Evolutionary conservation across 768 basidiomycete genomes (phyloP).

Genomic region (Amanita pallidorosea): DNA sequence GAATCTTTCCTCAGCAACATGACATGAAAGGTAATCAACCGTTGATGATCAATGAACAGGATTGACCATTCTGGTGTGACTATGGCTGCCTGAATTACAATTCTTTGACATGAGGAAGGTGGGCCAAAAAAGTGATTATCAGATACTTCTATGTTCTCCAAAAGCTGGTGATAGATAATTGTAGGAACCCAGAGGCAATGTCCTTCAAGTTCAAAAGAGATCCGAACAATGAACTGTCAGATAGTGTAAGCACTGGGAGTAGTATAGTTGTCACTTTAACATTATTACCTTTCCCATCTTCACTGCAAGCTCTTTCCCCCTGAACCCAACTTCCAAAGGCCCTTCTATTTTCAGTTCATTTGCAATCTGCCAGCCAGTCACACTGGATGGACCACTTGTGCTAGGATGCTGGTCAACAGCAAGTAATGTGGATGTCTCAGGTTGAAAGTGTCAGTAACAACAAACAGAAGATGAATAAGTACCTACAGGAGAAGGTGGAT

Average conservation of each 20-base stretch:
- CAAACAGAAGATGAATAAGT: no score
- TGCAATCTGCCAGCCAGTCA: no score
- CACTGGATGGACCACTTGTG: no score
- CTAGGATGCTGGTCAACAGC: no score
- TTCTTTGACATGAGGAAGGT: not conserved
- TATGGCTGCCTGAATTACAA: not conserved
- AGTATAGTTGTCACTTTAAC: not conserved
- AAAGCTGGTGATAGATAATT: not conserved
- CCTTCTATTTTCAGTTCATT: no score
- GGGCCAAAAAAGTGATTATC: not conserved
- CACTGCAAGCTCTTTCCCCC: not conserved
- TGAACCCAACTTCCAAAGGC: not conserved
- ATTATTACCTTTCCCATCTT: not conserved
- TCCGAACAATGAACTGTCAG: not conserved
- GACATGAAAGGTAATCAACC: conserved; percentile 8
- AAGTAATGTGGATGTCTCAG: no score
- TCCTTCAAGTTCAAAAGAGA: not conserved
- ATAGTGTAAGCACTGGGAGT: not conserved
- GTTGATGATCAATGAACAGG: conserved; percentile 8
- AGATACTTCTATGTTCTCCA: not conserved
- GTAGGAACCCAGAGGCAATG: not conserved
- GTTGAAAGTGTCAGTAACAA: no score
- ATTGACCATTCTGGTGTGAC: conserved; percentile 4
- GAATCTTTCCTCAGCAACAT: not conserved
- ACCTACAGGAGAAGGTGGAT: no score